Percentiles rank a stretch among this genome's conserved stretches.
Conservation (phyloP, 805 yeast genomes). For the Blastobotrys attinorum region DNA sequence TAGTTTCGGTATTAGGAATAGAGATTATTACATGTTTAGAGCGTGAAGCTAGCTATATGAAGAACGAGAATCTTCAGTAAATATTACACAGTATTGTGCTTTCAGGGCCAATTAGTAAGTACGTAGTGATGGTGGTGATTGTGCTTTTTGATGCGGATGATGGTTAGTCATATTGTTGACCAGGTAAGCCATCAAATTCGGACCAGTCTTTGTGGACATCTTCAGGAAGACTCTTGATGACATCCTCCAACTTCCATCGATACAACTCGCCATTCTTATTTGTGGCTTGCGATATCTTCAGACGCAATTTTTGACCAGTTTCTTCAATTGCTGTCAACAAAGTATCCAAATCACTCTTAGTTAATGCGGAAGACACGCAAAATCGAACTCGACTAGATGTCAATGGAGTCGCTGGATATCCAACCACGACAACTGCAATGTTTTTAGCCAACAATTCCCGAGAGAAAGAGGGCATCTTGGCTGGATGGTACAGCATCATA, state of each 20-base stretch:
- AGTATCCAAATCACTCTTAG: constrained; percentile 87
- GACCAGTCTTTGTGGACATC: constrained; percentile 32
- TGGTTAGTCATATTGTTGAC: too few relatives aligned
- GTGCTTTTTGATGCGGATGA: too few relatives aligned
- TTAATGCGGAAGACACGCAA: constrained; percentile 86
- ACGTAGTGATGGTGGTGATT: too few relatives aligned
- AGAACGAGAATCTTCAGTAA: too few relatives aligned
- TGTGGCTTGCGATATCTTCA: constrained; percentile 38
- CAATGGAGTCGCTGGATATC: constrained; percentile 96
- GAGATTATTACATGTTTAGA: too few relatives aligned
- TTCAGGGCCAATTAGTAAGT: too few relatives aligned
- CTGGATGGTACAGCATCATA: constrained; percentile 75
- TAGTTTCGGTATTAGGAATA: too few relatives aligned
- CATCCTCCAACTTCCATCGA: constrained; percentile 70
- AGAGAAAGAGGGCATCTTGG: constrained; percentile 90
- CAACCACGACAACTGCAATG: constrained; percentile 92
- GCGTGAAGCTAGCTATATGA: too few relatives aligned
- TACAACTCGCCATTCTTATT: constrained; percentile 12
- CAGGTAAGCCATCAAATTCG: constrained; percentile 1
- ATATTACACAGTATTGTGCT: too few relatives aligned
- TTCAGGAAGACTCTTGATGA: constrained; percentile 58
- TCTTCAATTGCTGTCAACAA: constrained; percentile 63
- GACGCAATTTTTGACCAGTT: constrained; percentile 65
- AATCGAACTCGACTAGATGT: constrained; percentile 84
- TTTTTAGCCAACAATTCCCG: constrained; percentile 70